These are phyloP conservation scores for Pseudomassariella vexata DNA, from an alignment of 2,329 filamentous ascomycete species.

Conservation along the genomic window DNA sequence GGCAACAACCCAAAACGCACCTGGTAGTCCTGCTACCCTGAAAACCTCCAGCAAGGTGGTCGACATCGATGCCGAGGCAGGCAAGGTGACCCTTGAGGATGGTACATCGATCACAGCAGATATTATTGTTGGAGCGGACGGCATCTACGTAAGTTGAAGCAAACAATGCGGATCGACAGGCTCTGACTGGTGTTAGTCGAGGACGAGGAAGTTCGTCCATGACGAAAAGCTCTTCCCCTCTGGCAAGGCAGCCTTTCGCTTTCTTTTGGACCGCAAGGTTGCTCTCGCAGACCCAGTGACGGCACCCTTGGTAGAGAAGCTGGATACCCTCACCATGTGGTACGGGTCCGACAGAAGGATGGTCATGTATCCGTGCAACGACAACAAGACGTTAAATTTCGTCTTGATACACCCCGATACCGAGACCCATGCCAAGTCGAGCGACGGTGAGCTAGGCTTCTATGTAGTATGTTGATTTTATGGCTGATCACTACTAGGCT, in stretches of 20 bases:
- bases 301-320: slow-evolving; percentile 21
- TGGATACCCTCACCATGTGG: slow-evolving; percentile 30
- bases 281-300: slow-evolving; percentile 27
- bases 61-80: slow-evolving; percentile 13
- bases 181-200: slow-evolving; percentile 9
- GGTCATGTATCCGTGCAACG: slow-evolving; percentile 40
- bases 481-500: too few relatives aligned
- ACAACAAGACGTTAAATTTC: slow-evolving; percentile 40
- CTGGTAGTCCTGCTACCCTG: slow-evolving; percentile 27
- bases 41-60: slow-evolving; percentile 20
- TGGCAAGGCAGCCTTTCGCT: slow-evolving; percentile 53
- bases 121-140: slow-evolving; percentile 18
- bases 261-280: slow-evolving; percentile 37
- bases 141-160: slow-evolving; percentile 15
- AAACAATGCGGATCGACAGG: slow-evolving; percentile 12
- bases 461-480: too few relatives aligned
- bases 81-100: slow-evolving; percentile 14
- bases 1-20: slow-evolving; percentile 31
- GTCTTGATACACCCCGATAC: slow-evolving; percentile 45
- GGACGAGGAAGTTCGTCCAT: slow-evolving; percentile 32
- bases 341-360: slow-evolving; percentile 34
- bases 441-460: slow-evolving; percentile 21
- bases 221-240: slow-evolving; percentile 36
- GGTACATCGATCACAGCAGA: slow-evolving; percentile 13
- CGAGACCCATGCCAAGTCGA: slow-evolving; percentile 26